Conservation (phyloP, 345 rosid species). For the Balakata baccata region DNA sequence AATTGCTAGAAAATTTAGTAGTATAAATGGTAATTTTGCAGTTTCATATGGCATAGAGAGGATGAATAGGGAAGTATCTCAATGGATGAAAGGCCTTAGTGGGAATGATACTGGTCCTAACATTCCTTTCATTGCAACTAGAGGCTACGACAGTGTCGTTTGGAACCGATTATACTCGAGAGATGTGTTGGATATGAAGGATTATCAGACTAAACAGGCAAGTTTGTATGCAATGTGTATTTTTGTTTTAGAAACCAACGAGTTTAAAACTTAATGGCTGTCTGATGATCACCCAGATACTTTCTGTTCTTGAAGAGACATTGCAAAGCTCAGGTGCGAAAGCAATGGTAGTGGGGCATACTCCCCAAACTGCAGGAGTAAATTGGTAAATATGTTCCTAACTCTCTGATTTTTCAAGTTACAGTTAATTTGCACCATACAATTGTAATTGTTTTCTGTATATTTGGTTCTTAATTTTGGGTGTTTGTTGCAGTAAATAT, state of each 20-base stretch:
- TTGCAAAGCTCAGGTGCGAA: conserved; percentile 67
- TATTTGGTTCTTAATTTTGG: background rate
- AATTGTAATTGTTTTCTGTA: background rate
- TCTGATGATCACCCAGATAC: conserved; percentile 41
- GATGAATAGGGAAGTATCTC: conserved; percentile 75
- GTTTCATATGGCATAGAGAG: conserved; percentile 84
- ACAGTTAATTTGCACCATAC: background rate
- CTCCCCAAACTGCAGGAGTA: conserved; percentile 76
- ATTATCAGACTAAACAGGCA: conserved; percentile 66
- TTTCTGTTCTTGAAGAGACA: conserved; percentile 57
- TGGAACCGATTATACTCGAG: conserved; percentile 88
- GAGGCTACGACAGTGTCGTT: conserved; percentile 83
- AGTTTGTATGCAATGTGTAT: conserved; percentile 7
- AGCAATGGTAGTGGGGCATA: conserved; percentile 97
- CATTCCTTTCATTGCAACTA: conserved; percentile 73
- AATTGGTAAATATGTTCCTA: conserved; percentile 54
- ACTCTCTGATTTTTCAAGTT: background rate
- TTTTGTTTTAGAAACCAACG: background rate
- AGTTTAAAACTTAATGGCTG: conserved; percentile 11
- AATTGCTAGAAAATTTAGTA: conserved; percentile 12
- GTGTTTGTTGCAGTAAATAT: conserved; percentile 54
- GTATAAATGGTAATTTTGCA: conserved; percentile 38
- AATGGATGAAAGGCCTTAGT: conserved; percentile 74
- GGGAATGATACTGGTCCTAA: conserved; percentile 38
- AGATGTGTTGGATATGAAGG: conserved; percentile 56